Conservation (phyloP, 163 green algal genomes). For the Chlamydomonas reinhardtii region DNA sequence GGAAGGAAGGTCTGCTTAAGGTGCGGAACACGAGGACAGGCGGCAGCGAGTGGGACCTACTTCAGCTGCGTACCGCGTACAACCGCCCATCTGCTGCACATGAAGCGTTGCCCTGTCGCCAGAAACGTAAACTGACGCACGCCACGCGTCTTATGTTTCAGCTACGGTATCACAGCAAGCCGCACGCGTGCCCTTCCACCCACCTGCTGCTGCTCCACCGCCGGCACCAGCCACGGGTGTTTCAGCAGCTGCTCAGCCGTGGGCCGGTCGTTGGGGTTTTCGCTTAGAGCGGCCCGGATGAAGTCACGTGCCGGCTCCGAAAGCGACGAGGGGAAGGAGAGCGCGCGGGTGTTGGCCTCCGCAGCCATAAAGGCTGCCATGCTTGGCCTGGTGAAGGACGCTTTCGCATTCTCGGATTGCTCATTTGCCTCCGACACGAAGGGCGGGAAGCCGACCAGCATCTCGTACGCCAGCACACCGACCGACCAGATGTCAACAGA, state of each 20-base stretch:
- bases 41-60: too few relatives aligned
- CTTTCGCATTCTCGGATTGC: neutral
- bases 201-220: too few relatives aligned
- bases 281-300: constrained; percentile 12
- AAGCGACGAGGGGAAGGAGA: constrained; percentile 33
- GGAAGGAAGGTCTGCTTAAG: too few relatives aligned
- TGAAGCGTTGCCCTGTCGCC: too few relatives aligned
- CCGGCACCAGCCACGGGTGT: constrained; percentile 14
- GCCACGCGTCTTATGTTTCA: too few relatives aligned
- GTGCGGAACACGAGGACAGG: too few relatives aligned
- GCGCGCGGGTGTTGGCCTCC: constrained; percentile 18
- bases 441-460: constrained; percentile 52
- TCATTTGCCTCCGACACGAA: constrained; percentile 24
- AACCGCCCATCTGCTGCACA: too few relatives aligned
- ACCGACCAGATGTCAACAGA: constrained; percentile 63
- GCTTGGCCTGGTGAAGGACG: neutral
- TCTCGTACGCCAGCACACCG: constrained; percentile 59
- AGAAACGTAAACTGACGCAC: too few relatives aligned
- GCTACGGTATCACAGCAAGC: too few relatives aligned
- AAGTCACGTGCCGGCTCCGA: constrained; percentile 19
- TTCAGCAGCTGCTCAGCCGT: constrained; percentile 26
- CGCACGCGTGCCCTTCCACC: too few relatives aligned
- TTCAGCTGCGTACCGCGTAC: too few relatives aligned
- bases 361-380: constrained; percentile 8
- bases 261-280: constrained; percentile 3